phyloP scores from a whole-genome alignment of 371 early-diverging fungal genomes.

The Mucor saturninus region DNA sequence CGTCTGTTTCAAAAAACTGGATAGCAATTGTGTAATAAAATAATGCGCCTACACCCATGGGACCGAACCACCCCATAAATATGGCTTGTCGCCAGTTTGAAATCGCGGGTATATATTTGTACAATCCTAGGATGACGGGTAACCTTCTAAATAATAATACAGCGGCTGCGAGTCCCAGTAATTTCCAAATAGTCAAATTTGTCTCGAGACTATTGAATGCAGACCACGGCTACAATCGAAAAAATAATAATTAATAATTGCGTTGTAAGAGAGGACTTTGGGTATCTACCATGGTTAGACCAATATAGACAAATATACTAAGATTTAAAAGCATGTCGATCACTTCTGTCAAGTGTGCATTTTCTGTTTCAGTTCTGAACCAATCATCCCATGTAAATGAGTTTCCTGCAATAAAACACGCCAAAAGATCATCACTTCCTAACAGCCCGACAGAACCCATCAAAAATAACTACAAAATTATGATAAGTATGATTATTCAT shows the following conservation, averaged over 20 bases:
- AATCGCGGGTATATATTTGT: slow-evolving; percentile 70
- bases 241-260: not conserved
- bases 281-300: slow-evolving; percentile 66
- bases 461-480: slow-evolving; percentile 58
- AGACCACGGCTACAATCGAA: slow-evolving; percentile 62
- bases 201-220: slow-evolving; percentile 50
- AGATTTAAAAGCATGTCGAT: slow-evolving; percentile 88
- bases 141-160: slow-evolving; percentile 84
- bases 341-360: slow-evolving; percentile 81
- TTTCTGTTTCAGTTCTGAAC: slow-evolving; percentile 82
- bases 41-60: slow-evolving; percentile 90
- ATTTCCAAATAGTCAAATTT: slow-evolving; percentile 63
- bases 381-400: slow-evolving; percentile 90
- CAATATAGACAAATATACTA: slow-evolving; percentile 91
- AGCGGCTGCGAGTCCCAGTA: slow-evolving; percentile 66
- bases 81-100: slow-evolving; percentile 80
- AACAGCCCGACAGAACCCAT: slow-evolving; percentile 79
- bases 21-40: slow-evolving; percentile 73
- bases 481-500: not conserved
- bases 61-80: slow-evolving; percentile 97
- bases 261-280: not conserved
- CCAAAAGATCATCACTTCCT: slow-evolving; percentile 89
- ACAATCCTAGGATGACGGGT: slow-evolving; percentile 73
- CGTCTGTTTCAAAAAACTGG: slow-evolving; percentile 31
- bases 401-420: slow-evolving; percentile 91